phyloP scores from a whole-genome alignment of 164 flowering plant genomes.

The Taxillus chinensis region DNA sequence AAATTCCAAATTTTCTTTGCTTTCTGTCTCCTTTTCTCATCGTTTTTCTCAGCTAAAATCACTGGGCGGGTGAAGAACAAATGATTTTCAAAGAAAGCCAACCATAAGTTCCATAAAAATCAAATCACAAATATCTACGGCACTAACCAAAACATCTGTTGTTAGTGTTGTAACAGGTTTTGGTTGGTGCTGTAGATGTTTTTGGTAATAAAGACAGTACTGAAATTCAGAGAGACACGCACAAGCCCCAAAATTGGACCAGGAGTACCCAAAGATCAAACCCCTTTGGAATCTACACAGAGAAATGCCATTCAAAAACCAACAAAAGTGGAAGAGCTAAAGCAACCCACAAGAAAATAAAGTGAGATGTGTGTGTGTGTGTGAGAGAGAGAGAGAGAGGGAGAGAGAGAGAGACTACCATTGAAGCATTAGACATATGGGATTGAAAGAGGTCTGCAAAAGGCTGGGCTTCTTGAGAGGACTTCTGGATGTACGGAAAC shows the following conservation, averaged over 20 bases:
- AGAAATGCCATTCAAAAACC: constrained; percentile 5
- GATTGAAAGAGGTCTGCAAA: constrained; percentile 43
- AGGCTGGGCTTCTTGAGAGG: constrained; percentile 42
- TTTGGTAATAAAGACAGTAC: no score
- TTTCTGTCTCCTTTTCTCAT: no score
- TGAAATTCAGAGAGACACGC: not conserved
- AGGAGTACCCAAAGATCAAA: not conserved
- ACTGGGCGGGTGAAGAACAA: no score
- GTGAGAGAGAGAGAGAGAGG: not conserved
- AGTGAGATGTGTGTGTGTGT: constrained; percentile 3
- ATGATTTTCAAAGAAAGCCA: not conserved
- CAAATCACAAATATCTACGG: not conserved
- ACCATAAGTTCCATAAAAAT: not conserved
- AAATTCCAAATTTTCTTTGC: not conserved
- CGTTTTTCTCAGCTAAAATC: no score
- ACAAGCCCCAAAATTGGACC: not conserved
- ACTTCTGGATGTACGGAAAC: constrained; percentile 50
- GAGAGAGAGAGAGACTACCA: constrained; percentile 18
- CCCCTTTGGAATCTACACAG: not conserved
- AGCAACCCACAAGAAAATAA: no score
- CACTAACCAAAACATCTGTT: no score
- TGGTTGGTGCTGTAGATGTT: no score
- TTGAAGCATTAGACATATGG: constrained; percentile 35
- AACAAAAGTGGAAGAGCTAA: no score
- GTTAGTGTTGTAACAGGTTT: no score